Percentiles rank a stretch among this genome's conserved stretches.
Evolutionary conservation across 306 rosid species (phyloP).

Genomic region (Trifolium pratense): DNA sequence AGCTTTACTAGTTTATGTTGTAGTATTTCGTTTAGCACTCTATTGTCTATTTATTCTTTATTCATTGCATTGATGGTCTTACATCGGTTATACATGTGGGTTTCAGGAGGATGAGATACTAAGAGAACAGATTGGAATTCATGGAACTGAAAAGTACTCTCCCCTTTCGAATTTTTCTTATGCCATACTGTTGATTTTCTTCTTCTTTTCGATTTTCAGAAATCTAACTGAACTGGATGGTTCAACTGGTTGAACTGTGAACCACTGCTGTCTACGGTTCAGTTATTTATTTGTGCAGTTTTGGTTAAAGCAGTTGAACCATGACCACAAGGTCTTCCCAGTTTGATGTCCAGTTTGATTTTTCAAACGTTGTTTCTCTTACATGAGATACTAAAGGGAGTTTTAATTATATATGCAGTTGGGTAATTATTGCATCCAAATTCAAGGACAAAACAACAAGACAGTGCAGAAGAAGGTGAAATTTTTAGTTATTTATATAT

Average conservation of each 20-base stretch:
- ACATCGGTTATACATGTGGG: conserved; percentile 42
- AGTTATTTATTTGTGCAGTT: not conserved
- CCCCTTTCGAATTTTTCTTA: conserved; percentile 32
- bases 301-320: not conserved
- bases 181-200: conserved; percentile 2
- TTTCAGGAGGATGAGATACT: conserved; percentile 93
- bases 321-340: not conserved
- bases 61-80: conserved; percentile 29
- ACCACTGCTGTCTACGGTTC: not conserved
- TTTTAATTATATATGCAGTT: conserved; percentile 52
- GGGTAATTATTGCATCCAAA: conserved; percentile 90
- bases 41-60: not conserved
- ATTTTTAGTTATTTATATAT: not conserved
- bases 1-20: not conserved
- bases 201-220: not conserved
- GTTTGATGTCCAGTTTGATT: not conserved
- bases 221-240: not conserved
- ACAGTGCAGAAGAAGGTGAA: conserved; percentile 93
- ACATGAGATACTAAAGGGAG: conserved; percentile 32
- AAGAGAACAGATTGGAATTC: conserved; percentile 68
- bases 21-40: not conserved
- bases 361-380: not conserved
- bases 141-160: conserved; percentile 85
- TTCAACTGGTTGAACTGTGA: not conserved
- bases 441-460: conserved; percentile 91